These are phyloP conservation scores for Tolypocladium capitatum DNA, from an alignment of 2,329 filamentous ascomycete species.

Conservation along the genomic window DNA sequence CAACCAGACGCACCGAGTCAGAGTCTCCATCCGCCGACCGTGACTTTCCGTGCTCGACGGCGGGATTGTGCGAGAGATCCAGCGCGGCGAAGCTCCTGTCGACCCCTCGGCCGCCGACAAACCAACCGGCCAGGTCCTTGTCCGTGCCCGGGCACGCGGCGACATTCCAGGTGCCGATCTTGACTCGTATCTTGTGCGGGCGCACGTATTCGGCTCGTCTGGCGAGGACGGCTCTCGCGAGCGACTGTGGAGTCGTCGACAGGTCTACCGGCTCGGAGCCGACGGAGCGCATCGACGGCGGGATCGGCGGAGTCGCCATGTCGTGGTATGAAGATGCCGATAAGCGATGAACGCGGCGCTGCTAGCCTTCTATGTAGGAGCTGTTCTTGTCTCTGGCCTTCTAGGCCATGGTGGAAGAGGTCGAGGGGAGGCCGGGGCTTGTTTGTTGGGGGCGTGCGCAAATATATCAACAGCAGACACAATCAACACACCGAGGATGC, in stretches of 20 bases:
- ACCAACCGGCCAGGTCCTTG: constrained; percentile 81
- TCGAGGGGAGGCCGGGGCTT: neutral
- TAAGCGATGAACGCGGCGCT: constrained; percentile 7
- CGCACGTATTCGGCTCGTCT: constrained; percentile 69
- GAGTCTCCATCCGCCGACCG: constrained; percentile 21
- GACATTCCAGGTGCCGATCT: constrained; percentile 93
- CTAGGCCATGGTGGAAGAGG: constrained; percentile 21
- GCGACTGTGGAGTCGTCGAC: constrained; percentile 36
- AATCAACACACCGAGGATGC: neutral
- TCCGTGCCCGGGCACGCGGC: constrained; percentile 74
- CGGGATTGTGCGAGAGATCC: constrained; percentile 26
- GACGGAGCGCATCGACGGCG: constrained; percentile 19
- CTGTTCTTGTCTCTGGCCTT: constrained; percentile 9
- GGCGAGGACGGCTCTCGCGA: constrained; percentile 54
- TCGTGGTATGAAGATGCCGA: constrained; percentile 3
- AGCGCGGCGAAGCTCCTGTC: constrained; percentile 48
- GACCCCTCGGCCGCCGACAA: constrained; percentile 62
- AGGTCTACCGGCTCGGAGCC: constrained; percentile 30
- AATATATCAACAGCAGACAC: neutral
- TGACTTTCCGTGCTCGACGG: constrained; percentile 17
- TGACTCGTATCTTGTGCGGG: constrained; percentile 63
- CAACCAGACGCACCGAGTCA: constrained; percentile 31
- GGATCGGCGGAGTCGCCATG: constrained; percentile 15
- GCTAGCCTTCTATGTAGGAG: constrained; percentile 12
- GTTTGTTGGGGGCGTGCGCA: neutral